Evolutionary conservation across 306 rosid genomes (phyloP), one percentile per base, ranked within the genome.

Genomic region (Pterocarpus macrocarpus): DNA sequence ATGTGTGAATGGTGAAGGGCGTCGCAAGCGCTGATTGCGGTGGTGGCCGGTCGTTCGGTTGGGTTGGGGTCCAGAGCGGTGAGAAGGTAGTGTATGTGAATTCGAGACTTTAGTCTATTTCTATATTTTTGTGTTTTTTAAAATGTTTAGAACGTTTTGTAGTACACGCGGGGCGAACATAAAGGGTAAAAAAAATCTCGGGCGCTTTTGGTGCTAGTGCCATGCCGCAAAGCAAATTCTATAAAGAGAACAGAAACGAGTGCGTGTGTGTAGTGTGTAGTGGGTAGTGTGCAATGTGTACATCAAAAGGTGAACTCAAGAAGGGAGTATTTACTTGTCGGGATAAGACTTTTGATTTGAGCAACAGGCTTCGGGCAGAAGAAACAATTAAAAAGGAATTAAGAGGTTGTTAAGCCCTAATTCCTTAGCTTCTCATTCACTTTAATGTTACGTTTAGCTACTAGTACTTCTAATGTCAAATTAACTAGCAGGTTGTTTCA

Each of bases 1-100:
- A 8, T 1, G 61, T 47, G 61, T 52, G 63, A 71, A 52, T n/a
- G 64, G 56, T 3, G 69, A 49, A 44, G 50, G 66, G 53, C 43
- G 44, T 10, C 7, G 74, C 10, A 2, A 28, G 84, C 90, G 92
- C 1, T 65, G 82, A 82, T 88, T 76, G 91, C 88, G 90, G 90
- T 83, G 44, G 33, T 17, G 68, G 89, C 83, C 78, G 86, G 86
- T 81, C 9, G 49, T 84, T 86, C 66, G 85, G 86, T 85, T 10
- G 80, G 1, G 61, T 55, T 55, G 61, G 61, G 72, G 76, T 73
- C 77, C 64, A 62, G 55, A 36, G 47, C 70, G 72, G 84, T 68
- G 75, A 13, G 80, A 30, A 35, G 36, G 71, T 2, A 7, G 5
- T 12, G 59, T 34, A 77, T 70, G 78, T 77, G 82, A 83, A 83